Base-by-base conservation (phyloP, 2,329 filamentous ascomycete species). In the Exophiala sp. region DNA sequence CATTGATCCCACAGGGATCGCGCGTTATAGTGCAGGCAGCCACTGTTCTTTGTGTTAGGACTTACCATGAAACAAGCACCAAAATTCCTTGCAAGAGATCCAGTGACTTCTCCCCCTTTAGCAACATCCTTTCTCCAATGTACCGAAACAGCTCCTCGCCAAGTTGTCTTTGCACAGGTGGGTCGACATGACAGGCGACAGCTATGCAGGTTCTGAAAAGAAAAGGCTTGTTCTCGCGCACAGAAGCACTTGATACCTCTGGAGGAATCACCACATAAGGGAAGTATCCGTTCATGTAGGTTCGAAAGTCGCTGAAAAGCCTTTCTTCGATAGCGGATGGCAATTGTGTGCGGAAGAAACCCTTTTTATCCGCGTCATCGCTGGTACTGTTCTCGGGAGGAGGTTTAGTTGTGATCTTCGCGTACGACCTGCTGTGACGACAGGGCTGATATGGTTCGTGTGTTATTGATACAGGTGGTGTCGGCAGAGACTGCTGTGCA, bases 21-120 rank as follows among this genome's bases (percentile, higher is more conserved):
- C 12, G 2, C 18, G 29, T 34, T 36, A 34, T 11, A 32, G 38
- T 41, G 34, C 32, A 18, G 41, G 44, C 36, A 50, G 6, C 18
- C n/a, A 18, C 42, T 34, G 14, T 10, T 29, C 14, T 12, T 10
- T 21, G 24, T 32, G n/a, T 14, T n/a, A 29, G 16, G 3, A 43
- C 36, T 58, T 54, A 71, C 70, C 71, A 74, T 18, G 67, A 67
- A 20, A 68, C 57, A 46, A 67, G 65, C 0, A 74, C 63, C 14
- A 73, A 54, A 2, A 73, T 43, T 3, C 70, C 72, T 59, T 74
- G 69, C 21, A 74, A 62, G 11, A 71, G 61, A 36, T 72, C 72
- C n/a, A 75, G 65, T 12, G 63, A 69, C 20, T 69, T 64, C 5
- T 68, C 61, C 1, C 65, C 64, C 5, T 61, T 61, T 5, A 66